Conservation (phyloP, 2,329 filamentous ascomycete species). For the Dactylellina sp. region DNA sequence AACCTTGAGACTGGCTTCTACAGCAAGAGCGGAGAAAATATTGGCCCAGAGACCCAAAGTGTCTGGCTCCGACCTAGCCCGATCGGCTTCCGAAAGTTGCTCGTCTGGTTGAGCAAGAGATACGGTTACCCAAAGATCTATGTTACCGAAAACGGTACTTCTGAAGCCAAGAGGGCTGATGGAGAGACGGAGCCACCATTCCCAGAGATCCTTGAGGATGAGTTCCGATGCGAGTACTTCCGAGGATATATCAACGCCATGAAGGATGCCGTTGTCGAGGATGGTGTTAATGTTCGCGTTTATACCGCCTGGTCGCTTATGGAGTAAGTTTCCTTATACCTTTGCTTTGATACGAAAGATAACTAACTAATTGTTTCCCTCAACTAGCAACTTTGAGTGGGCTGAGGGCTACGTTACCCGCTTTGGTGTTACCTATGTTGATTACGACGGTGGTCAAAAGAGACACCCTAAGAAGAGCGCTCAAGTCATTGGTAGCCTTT, state of each 20-base stretch:
- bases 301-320: constrained; percentile 90
- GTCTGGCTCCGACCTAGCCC: constrained; percentile 83
- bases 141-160: constrained; percentile 89
- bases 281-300: constrained; percentile 81
- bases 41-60: constrained; percentile 84
- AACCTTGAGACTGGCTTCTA: constrained; percentile 79
- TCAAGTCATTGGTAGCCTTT: constrained; percentile 75
- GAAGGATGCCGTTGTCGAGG: constrained; percentile 76
- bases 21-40: constrained; percentile 77
- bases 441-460: constrained; percentile 83
- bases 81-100: constrained; percentile 79
- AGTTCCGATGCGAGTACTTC: constrained; percentile 85
- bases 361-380: constrained; percentile 35
- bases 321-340: constrained; percentile 70
- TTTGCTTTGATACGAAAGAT: background rate
- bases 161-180: constrained; percentile 69
- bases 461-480: constrained; percentile 87
- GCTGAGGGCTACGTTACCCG: constrained; percentile 90
- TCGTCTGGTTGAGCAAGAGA: constrained; percentile 80
- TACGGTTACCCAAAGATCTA: constrained; percentile 83
- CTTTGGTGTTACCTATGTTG: constrained; percentile 85
- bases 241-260: constrained; percentile 80
- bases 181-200: constrained; percentile 80
- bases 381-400: constrained; percentile 81
- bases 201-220: constrained; percentile 80